Conservation (phyloP, 2,329 filamentous ascomycete genomes). For the Penicillium hesseltinei region DNA sequence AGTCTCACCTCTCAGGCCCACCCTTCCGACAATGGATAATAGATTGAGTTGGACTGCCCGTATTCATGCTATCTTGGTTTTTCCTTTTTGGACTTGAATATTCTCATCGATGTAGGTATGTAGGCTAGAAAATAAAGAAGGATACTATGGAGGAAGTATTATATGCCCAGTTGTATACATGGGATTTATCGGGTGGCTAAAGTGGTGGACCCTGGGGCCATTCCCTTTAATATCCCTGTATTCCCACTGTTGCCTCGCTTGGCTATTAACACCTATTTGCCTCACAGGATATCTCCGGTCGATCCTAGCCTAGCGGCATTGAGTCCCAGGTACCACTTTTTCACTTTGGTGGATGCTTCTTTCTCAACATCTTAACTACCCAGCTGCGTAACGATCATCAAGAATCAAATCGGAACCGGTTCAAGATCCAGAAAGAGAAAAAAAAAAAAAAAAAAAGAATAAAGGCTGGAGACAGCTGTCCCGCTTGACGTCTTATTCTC, state of each 20-base stretch:
- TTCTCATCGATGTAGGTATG: background rate
- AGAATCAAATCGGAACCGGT: conserved; percentile 8
- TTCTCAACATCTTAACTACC: conserved; percentile 5
- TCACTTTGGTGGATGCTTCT: conserved; percentile 11
- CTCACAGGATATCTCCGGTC: conserved; percentile 17
- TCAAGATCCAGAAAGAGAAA: conserved; percentile 10
- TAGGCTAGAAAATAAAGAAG: background rate
- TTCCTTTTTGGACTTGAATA: background rate
- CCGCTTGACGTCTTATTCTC: conserved; percentile 8
- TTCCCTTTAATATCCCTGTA: conserved; percentile 27
- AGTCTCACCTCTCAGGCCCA: background rate
- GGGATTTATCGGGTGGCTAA: conserved; percentile 5
- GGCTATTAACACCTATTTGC: conserved; percentile 16
- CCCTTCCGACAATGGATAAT: background rate
- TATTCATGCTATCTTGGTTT: background rate
- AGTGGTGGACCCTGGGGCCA: conserved; percentile 20
- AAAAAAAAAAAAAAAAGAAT: background rate
- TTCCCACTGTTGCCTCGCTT: conserved; percentile 32
- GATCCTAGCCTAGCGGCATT: conserved; percentile 11
- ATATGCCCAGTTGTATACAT: background rate
- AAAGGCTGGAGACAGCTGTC: conserved; percentile 5
- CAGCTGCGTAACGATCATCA: conserved; percentile 23
- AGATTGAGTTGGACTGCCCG: background rate
- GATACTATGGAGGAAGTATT: no score
- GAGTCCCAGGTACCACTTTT: conserved; percentile 11